Evolutionary conservation across 192 early-diverging fungal genomes (phyloP).

Genomic region (Funneliformis geosporum): DNA sequence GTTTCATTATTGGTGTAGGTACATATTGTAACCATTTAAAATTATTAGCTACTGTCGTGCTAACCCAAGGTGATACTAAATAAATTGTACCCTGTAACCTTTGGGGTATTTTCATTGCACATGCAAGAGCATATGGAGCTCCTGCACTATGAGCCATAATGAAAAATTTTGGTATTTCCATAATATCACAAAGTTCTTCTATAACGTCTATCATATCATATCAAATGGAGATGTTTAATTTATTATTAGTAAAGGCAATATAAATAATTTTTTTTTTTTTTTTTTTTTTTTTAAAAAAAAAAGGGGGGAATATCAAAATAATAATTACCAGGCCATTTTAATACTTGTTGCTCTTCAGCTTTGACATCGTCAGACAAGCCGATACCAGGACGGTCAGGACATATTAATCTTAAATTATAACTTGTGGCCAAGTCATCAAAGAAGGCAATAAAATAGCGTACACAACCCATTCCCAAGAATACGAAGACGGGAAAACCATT

Average conservation of each 20-base stretch:
- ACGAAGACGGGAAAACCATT: slow-evolving; percentile 44
- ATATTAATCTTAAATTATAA: slow-evolving; percentile 45
- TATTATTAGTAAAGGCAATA: background rate
- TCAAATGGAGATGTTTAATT: slow-evolving; percentile 32
- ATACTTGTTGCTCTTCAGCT: slow-evolving; percentile 36
- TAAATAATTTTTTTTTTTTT: background rate
- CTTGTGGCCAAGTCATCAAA: slow-evolving; percentile 47
- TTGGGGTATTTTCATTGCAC: slow-evolving; percentile 40
- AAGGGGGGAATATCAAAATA: background rate
- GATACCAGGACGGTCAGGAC: slow-evolving; percentile 46
- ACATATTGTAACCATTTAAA: slow-evolving; percentile 49
- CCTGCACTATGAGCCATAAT: slow-evolving; percentile 48
- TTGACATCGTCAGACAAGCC: slow-evolving; percentile 42
- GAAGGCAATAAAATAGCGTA: slow-evolving; percentile 47
- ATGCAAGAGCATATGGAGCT: slow-evolving; percentile 47
- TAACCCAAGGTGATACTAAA: slow-evolving; percentile 47
- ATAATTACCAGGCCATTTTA: background rate
- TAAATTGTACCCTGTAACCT: slow-evolving; percentile 45
- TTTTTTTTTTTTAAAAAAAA: background rate
- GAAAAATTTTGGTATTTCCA: slow-evolving; percentile 49
- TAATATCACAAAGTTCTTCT: slow-evolving; percentile 43
- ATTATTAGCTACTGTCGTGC: slow-evolving; percentile 42
- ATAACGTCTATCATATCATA: slow-evolving; percentile 43
- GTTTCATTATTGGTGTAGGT: slow-evolving; percentile 42
- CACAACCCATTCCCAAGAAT: slow-evolving; percentile 45